These are phyloP conservation scores for Coemansia sp. DNA, from an alignment of 192 early-diverging fungal species.

Conservation along the genomic window DNA sequence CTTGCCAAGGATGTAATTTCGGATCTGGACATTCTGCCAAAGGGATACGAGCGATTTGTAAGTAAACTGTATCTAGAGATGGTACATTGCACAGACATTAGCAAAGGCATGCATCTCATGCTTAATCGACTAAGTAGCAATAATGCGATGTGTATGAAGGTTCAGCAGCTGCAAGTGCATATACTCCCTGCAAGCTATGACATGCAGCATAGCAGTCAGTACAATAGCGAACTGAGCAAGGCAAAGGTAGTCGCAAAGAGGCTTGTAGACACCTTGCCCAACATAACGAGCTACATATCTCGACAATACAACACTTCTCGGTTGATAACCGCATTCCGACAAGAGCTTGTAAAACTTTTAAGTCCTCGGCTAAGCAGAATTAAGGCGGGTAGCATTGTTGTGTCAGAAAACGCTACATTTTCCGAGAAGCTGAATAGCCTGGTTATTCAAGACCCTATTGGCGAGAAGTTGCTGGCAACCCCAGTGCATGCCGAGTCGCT, in stretches of 20 bases:
- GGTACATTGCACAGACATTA: background rate
- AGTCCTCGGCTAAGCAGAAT: background rate
- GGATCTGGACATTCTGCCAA: conserved; percentile 1
- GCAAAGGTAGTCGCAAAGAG: background rate
- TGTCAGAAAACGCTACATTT: background rate
- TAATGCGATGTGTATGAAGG: background rate
- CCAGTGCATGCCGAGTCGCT: background rate
- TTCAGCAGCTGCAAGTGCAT: background rate
- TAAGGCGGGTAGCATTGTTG: conserved; percentile 1
- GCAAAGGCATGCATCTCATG: conserved; percentile 1
- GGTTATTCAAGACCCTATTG: background rate
- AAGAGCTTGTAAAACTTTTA: background rate
- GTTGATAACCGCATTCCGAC: background rate
- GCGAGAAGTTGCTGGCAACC: background rate
- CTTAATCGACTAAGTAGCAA: background rate
- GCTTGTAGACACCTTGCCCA: background rate
- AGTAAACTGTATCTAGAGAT: background rate
- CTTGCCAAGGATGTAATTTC: background rate
- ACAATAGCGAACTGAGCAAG: background rate
- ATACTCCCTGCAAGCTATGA: background rate
- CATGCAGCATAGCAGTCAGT: background rate
- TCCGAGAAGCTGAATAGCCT: background rate
- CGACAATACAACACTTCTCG: background rate
- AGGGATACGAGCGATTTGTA: conserved; percentile 1
- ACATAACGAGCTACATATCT: background rate